Evolutionary conservation across 176 grass and related monocot species (phyloP), one percentile per base, ranked within the genome.

Genomic region (Rhynchospora tenuis): DNA sequence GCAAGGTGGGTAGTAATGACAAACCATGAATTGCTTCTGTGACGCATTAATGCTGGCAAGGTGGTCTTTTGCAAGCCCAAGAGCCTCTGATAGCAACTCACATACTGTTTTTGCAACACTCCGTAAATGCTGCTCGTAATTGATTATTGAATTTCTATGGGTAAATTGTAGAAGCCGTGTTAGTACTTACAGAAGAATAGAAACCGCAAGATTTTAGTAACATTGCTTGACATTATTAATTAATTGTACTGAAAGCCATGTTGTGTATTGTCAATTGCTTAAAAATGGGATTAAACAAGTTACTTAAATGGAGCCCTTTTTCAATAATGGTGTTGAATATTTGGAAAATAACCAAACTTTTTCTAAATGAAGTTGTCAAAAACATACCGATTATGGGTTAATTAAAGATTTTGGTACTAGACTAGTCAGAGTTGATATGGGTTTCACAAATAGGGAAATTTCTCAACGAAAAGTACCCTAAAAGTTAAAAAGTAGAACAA

Each of bases 1-100:
- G 44, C 80, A 82, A 19, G 80, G 80, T 7, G 80, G 80, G 59
- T 82, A 82, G 44, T 65, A 82, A 28, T 82, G 80, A 67, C 59
- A 82, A 48, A 48, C 57, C 17, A 82, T 16, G 14, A 82, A 64
- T 82, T 66, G 43, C 48, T 65, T 82, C 33, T 82, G 80, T 68
- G 43, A 46, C 5, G 59, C 33, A 24, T 82, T 82, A 29, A 82
- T 82, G 43, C 22, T 82, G 52, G 17, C 61, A 47, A 82, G 59
- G 11, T 66, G 60, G 47, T 82, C 20, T 31, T 62, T 82, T 26
- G 45, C 16, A 50, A 82, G 59, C 7, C 61, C 61, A 17, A 68
- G 61, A 82, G 80, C 80, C 27, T 82, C 58, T 82, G 80, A 82
- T 63, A 82, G 38, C 45, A 82, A 51, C 43, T 82, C 59, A 23